Percentiles rank a stretch among this genome's conserved stretches.
Evolutionary conservation across 2,329 filamentous ascomycete genomes (phyloP).

Genomic region (Fusarium haematococcum): DNA sequence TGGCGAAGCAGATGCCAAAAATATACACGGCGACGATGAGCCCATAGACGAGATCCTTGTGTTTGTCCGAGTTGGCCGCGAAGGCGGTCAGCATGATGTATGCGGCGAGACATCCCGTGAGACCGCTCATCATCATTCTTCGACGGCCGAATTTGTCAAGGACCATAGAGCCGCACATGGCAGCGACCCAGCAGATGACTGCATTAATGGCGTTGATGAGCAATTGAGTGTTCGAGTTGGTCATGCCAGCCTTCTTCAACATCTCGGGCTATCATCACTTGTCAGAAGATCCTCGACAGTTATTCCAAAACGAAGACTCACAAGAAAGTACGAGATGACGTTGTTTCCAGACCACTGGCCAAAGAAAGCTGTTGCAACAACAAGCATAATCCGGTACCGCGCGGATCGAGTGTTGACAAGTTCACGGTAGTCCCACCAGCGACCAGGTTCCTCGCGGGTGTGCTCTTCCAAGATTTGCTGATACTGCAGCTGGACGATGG

Average conservation of each 20-base stretch:
- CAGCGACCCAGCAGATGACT: background rate
- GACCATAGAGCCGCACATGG: background rate
- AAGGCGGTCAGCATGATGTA: background rate
- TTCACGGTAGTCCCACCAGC: background rate
- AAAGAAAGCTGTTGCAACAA: background rate
- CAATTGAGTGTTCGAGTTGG: background rate
- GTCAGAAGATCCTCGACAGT: background rate
- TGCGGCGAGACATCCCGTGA: background rate
- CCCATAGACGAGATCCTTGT: background rate
- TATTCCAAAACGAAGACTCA: background rate
- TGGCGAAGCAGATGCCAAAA: background rate
- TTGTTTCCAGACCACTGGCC: background rate
- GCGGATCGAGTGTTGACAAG: background rate
- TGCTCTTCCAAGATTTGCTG: background rate
- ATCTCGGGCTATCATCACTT: background rate
- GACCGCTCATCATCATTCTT: background rate
- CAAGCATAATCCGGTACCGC: background rate
- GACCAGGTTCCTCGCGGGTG: background rate
- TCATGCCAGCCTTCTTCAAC: background rate
- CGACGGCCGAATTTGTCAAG: background rate
- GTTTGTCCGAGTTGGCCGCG: background rate
- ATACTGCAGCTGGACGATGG: background rate
- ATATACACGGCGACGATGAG: background rate
- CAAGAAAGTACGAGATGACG: background rate
- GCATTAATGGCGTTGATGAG: background rate